Conservation (phyloP, 371 early-diverging fungal genomes). For the Mortierella sp. region DNA sequence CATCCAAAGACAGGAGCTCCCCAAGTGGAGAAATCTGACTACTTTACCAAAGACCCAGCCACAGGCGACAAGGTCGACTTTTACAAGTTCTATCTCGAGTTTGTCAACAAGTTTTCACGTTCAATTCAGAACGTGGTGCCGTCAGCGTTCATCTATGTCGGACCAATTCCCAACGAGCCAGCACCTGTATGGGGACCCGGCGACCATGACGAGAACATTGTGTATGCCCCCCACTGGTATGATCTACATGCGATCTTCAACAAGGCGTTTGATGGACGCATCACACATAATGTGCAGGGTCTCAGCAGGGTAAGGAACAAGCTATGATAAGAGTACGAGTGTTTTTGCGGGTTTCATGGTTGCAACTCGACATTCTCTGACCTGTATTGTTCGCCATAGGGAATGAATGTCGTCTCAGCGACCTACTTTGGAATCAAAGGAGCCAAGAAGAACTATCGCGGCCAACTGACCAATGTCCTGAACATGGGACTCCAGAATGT, state of each 20-base stretch:
- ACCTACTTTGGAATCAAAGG: constrained; percentile 86
- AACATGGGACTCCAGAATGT: constrained; percentile 67
- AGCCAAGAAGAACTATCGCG: constrained; percentile 78
- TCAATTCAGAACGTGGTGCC: constrained; percentile 68
- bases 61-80: constrained; percentile 68
- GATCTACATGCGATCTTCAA: constrained; percentile 80
- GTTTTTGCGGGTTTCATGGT: background rate
- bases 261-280: constrained; percentile 76
- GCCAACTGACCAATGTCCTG: constrained; percentile 78
- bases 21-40: constrained; percentile 62
- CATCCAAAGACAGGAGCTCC: constrained; percentile 63
- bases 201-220: constrained; percentile 68
- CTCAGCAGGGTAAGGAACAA: constrained; percentile 65
- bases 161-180: constrained; percentile 81
- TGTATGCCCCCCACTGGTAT: constrained; percentile 90
- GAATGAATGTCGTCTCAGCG: constrained; percentile 75
- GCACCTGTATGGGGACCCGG: constrained; percentile 68
- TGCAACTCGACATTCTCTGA: background rate
- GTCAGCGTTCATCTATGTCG: constrained; percentile 73
- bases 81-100: constrained; percentile 76
- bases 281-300: constrained; percentile 83
- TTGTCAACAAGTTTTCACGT: constrained; percentile 67
- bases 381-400: constrained; percentile 44
- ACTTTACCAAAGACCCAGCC: constrained; percentile 74
- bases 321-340: background rate